A percentile compares a stretch with the other conserved stretches of the same genome.
Conservation (phyloP, 116 monocot species). For the Trichopus zeylanicus region DNA sequence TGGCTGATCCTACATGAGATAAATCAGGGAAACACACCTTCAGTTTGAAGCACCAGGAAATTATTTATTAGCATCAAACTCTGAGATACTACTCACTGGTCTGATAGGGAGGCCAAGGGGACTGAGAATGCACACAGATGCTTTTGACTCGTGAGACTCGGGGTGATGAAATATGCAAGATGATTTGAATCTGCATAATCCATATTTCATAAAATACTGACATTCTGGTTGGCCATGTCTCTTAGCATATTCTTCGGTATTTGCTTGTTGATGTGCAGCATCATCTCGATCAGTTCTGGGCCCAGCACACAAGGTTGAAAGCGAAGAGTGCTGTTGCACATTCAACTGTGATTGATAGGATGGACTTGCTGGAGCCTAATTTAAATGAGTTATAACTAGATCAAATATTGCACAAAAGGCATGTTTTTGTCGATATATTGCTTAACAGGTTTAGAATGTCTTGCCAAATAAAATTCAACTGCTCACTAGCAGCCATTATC, state of each 20-base stretch:
- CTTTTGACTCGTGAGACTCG: conserved; percentile 8
- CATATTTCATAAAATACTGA: conserved; percentile 30
- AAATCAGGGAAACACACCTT: not conserved
- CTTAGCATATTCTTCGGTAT: conserved; percentile 22
- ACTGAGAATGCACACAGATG: conserved; percentile 8
- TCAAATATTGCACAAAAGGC: no score
- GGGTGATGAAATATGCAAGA: conserved; percentile 44
- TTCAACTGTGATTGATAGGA: conserved; percentile 3
- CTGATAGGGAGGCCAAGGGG: conserved; percentile 26
- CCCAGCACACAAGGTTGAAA: conserved; percentile 8
- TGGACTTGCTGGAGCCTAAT: conserved; percentile 3
- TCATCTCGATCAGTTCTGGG: not conserved
- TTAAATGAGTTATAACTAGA: not conserved
- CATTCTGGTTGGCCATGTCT: conserved; percentile 42
- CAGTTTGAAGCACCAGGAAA: no score
- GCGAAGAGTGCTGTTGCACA: conserved; percentile 14
- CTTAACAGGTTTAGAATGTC: not conserved
- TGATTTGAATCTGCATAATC: conserved; percentile 26
- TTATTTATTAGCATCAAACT: no score
- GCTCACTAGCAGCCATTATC: no score
- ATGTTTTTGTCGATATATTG: no score
- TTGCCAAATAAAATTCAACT: no score
- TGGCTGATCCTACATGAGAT: conserved; percentile 15
- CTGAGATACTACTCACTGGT: conserved; percentile 36
- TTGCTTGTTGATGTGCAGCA: conserved; percentile 1